Evolutionary conservation across 345 rosid genomes (phyloP).

Genomic region (Ceriops decandra): DNA sequence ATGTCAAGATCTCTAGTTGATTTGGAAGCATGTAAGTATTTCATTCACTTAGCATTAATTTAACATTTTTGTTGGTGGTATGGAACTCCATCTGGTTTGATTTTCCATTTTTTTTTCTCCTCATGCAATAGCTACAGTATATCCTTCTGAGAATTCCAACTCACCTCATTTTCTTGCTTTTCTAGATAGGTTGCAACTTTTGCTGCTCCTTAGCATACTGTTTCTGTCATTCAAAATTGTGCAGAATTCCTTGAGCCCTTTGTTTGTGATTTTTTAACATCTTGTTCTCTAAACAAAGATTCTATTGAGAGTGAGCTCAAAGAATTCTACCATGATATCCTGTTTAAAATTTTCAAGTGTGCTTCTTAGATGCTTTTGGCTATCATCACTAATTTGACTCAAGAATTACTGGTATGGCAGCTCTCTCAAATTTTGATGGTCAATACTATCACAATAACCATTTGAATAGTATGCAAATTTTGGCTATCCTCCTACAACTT

Average conservation of each 20-base stretch:
- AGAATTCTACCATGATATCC: slow-evolving; percentile 76
- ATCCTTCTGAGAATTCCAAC: neutral
- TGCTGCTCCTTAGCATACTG: slow-evolving; percentile 66
- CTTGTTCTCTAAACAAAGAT: slow-evolving; percentile 55
- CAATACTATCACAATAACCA: slow-evolving; percentile 1
- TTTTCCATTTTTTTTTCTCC: no score
- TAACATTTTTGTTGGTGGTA: no score
- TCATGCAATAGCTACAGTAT: neutral
- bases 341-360: slow-evolving; percentile 57
- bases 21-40: no score
- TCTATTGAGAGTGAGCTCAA: slow-evolving; percentile 52
- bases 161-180: slow-evolving; percentile 7
- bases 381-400: slow-evolving; percentile 67
- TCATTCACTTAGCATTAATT: no score
- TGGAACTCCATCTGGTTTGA: no score
- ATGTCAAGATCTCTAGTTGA: no score
- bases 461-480: slow-evolving; percentile 5
- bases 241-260: slow-evolving; percentile 63
- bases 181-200: slow-evolving; percentile 43
- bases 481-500: neutral
- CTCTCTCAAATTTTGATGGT: slow-evolving; percentile 6
- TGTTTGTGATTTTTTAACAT: slow-evolving; percentile 55
- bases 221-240: slow-evolving; percentile 68
- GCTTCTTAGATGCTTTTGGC: slow-evolving; percentile 75
- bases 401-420: slow-evolving; percentile 66